Percentiles rank a stretch among this genome's conserved stretches.
These are phyloP conservation scores for Phytophthora sojae DNA, from an alignment of 352 stramenopile species.

Conservation along the genomic window DNA sequence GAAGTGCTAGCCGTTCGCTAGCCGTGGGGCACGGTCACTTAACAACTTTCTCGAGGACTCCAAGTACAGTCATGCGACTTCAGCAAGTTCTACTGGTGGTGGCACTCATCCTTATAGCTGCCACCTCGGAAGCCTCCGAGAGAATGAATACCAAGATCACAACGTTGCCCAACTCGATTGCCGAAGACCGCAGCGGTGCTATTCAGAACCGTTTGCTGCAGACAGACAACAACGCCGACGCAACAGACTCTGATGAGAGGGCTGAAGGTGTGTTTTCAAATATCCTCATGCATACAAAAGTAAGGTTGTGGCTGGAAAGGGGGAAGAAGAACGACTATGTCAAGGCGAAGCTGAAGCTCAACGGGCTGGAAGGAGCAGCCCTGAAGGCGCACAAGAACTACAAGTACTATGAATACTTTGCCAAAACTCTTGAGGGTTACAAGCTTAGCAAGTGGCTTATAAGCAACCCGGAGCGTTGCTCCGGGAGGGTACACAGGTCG, in stretches of 20 bases:
- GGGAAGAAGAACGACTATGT: slow-evolving; percentile 1
- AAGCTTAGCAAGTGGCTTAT: background rate
- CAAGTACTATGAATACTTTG: slow-evolving; percentile 7
- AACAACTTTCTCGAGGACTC: too few species aligned
- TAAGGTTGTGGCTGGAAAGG: slow-evolving; percentile 6
- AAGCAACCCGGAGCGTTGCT: too few species aligned
- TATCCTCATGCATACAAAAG: background rate
- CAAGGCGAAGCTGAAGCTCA: background rate
- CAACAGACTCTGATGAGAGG: background rate
- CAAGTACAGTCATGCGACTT: background rate
- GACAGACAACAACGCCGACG: background rate
- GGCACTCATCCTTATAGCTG: too few species aligned
- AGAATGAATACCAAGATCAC: background rate
- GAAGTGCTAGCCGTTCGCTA: too few species aligned
- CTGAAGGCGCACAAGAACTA: slow-evolving; percentile 7
- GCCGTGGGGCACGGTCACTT: too few species aligned
- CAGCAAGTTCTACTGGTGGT: background rate
- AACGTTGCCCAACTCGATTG: background rate
- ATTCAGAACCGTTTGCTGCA: background rate
- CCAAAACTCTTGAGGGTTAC: background rate
- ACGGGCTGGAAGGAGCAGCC: background rate
- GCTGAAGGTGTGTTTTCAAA: background rate
- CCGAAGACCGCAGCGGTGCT: too few species aligned
- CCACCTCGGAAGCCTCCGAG: too few species aligned
- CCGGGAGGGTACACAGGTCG: too few species aligned